These are phyloP conservation scores for Cladosporium velox DNA, from an alignment of 2,329 filamentous ascomycete species.

Conservation along the genomic window DNA sequence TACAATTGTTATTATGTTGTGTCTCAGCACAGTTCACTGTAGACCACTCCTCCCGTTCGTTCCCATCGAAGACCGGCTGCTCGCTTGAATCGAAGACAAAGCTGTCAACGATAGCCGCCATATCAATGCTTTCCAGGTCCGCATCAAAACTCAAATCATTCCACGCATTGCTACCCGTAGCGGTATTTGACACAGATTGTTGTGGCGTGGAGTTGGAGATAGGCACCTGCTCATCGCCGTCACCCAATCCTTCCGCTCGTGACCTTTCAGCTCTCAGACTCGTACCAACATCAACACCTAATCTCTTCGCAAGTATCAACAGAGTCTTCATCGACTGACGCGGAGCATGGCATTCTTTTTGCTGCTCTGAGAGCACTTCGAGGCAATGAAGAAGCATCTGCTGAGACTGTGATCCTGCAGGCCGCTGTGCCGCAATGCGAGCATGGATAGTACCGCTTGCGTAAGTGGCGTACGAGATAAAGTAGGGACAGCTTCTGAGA, in stretches of 20 bases:
- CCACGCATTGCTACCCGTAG: neutral
- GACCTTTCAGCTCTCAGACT: neutral
- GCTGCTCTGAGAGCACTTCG: neutral
- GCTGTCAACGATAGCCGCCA: neutral
- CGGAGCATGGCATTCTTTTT: slow-evolving; percentile 4
- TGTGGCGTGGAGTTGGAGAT: neutral
- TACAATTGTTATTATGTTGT: neutral
- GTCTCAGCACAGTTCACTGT: neutral
- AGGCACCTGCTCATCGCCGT: neutral
- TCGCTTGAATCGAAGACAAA: neutral
- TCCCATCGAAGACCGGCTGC: neutral
- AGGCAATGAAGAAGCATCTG: slow-evolving; percentile 9
- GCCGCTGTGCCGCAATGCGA: slow-evolving; percentile 47
- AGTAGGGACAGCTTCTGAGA: slow-evolving; percentile 43
- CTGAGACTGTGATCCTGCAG: slow-evolving; percentile 3
- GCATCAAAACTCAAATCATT: neutral
- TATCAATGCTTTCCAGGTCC: neutral
- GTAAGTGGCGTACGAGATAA: slow-evolving; percentile 58
- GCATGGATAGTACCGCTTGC: slow-evolving; percentile 55
- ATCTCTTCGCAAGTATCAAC: neutral
- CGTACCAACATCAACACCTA: neutral
- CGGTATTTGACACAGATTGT: neutral
- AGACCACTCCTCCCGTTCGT: too few species aligned
- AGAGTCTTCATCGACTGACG: neutral
- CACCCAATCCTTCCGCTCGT: neutral